Evolutionary conservation across 1,284 basidiomycete genomes (phyloP).

Genomic region (Golubevia pallescens): DNA sequence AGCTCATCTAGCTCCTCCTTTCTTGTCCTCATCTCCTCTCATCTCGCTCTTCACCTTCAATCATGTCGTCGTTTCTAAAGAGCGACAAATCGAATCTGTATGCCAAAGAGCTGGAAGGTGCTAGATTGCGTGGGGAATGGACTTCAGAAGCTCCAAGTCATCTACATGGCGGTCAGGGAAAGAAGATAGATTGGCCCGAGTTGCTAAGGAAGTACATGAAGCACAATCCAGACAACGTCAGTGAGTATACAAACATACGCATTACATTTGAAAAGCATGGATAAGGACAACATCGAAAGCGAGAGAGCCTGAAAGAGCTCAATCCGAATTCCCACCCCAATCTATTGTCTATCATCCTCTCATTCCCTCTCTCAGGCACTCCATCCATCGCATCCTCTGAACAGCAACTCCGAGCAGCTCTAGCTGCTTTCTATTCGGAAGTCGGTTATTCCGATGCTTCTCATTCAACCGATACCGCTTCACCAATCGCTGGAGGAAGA

Average conservation of each 20-base stretch:
- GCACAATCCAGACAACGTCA: slow-evolving; percentile 38
- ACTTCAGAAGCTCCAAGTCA: slow-evolving; percentile 25
- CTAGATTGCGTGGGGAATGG: slow-evolving; percentile 51
- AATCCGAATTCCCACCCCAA: slow-evolving; percentile 4
- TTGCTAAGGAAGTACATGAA: slow-evolving; percentile 51
- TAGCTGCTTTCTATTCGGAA: slow-evolving; percentile 25
- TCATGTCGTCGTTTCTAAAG: too few species aligned
- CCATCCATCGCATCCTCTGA: slow-evolving; percentile 31
- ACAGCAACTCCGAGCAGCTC: slow-evolving; percentile 30
- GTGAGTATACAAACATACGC: slow-evolving; percentile 31
- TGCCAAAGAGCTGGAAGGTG: slow-evolving; percentile 49
- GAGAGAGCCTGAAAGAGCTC: too few species aligned
- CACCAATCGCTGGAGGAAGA: slow-evolving; percentile 2
- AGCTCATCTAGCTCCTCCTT: too few species aligned
- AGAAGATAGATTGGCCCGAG: slow-evolving; percentile 33
- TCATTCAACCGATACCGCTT: slow-evolving; percentile 11
- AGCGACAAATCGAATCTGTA: slow-evolving; percentile 39
- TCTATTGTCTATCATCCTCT: background rate
- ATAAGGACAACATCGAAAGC: too few species aligned
- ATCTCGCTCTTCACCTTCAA: too few species aligned
- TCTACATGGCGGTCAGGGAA: slow-evolving; percentile 10
- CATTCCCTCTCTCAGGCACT: slow-evolving; percentile 13
- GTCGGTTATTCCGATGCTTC: slow-evolving; percentile 23
- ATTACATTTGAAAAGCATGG: too few species aligned
- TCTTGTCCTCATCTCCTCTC: too few species aligned